phyloP scores from a whole-genome alignment of 805 yeast species.

The Teunomyces cretensis region DNA sequence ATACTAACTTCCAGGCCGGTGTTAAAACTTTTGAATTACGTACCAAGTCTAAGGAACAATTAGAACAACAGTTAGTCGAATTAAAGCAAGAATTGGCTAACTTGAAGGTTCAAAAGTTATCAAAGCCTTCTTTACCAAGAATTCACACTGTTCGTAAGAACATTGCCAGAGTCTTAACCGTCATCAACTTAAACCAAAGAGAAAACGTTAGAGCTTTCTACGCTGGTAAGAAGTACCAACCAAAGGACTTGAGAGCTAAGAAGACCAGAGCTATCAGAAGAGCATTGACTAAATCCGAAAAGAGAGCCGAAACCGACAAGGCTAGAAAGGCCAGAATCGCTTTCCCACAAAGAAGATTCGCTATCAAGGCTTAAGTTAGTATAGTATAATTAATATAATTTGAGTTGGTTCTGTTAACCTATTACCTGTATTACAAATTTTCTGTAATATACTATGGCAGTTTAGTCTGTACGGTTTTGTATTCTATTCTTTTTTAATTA shows the following conservation, averaged over 20 bases:
- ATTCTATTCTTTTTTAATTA: background rate
- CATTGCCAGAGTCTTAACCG: constrained; percentile 97
- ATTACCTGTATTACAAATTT: background rate
- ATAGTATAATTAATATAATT: constrained; percentile 7
- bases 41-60: constrained; percentile 95
- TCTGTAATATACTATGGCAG: too few species aligned
- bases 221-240: constrained; percentile 92
- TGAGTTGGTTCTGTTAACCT: background rate
- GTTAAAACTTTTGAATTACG: constrained; percentile 95
- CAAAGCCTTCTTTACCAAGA: constrained; percentile 91
- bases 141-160: constrained; percentile 96
- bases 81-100: constrained; percentile 95
- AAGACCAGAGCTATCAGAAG: constrained; percentile 99
- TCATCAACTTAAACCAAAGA: constrained; percentile 96
- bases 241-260: constrained; percentile 99
- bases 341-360: constrained; percentile 98
- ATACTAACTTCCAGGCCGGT: constrained; percentile 57
- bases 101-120: constrained; percentile 93
- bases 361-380: constrained; percentile 86
- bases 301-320: constrained; percentile 77
- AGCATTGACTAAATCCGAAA: constrained; percentile 86
- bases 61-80: constrained; percentile 90
- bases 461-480: too few species aligned
- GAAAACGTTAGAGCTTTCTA: constrained; percentile 91
- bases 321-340: constrained; percentile 90